Evolutionary conservation across 2,329 filamentous ascomycete genomes (phyloP), one percentile per base, ranked within the genome.

Genomic region (Paecilomyces variotii): DNA sequence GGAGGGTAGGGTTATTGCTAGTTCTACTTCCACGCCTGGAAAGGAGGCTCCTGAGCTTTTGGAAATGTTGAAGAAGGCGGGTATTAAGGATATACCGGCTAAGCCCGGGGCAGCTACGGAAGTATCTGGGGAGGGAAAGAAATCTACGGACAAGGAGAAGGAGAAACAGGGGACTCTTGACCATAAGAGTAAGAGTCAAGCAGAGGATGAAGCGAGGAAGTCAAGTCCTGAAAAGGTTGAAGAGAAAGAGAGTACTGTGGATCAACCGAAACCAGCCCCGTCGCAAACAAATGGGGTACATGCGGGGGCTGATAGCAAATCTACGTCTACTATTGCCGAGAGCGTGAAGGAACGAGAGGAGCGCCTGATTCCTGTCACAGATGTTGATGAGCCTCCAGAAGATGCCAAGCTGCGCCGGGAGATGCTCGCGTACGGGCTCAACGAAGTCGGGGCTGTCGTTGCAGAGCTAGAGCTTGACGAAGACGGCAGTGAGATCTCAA

Each of bases 361-460:
- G 53, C 60, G 55, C 45, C 4, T 53, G 24, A 19, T 59, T 5
- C 79, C 85, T 0, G 76, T 91, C 11, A 82, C 89, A 12, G 88
- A 91, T 1, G 81, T 87, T 0, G 82, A 89, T 56, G 94, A 99
- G 66, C 84, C 87, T 0, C 79, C 83, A 11, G 91, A 96, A 63
- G 93, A 97, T 62, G 89, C 91, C 3, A 82, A 82, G 32, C 74
- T 96, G 26, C 87, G 94, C 4, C 84, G 87, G 59, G 87, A 97
- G 68, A 97, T 99, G 92, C 80, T 97, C 6, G 83, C 89, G 62
- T 99, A 97, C 70, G 87, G 90, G 61, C 78, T 96, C 74, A 87
- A 88, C 52, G 93, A 97, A 72, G 87, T 99, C 59, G 91, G 91
- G 3, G 86, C 90, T 39, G 89, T 99, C 2, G 94, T 99, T 14